Evolutionary conservation across 2,329 filamentous ascomycete genomes (phyloP).

Genomic region (Alternaria arborescens): DNA sequence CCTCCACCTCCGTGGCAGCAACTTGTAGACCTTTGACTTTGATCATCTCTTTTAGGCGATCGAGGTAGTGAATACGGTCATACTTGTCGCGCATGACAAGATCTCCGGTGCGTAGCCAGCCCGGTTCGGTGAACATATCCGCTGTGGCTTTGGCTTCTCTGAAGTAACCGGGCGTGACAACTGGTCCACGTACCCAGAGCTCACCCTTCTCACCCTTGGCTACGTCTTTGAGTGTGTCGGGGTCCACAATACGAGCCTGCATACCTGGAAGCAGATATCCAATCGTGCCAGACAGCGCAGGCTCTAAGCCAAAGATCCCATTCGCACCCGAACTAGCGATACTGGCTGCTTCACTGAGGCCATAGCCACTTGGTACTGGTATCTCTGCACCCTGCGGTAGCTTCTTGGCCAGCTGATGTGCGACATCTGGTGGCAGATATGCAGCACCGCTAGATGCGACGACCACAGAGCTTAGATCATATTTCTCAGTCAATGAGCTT

Average conservation of each 20-base stretch:
- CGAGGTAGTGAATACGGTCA: constrained; percentile 43
- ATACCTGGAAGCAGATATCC: constrained; percentile 43
- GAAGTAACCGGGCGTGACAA: constrained; percentile 45
- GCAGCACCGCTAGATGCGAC: constrained; percentile 37
- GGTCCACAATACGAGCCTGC: constrained; percentile 39
- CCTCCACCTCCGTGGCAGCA: constrained; percentile 60
- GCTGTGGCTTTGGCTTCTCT: constrained; percentile 38
- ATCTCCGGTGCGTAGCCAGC: constrained; percentile 42
- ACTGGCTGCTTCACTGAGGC: constrained; percentile 40
- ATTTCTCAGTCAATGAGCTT: constrained; percentile 36
- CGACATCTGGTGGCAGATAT: constrained; percentile 42
- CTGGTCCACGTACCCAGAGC: constrained; percentile 38
- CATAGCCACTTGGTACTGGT: constrained; percentile 41
- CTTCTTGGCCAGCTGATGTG: constrained; percentile 38
- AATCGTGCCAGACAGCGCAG: constrained; percentile 34
- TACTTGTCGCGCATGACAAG: constrained; percentile 37
- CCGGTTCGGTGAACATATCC: constrained; percentile 39
- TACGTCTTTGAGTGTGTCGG: constrained; percentile 37
- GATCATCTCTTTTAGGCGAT: constrained; percentile 56
- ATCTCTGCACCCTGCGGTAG: constrained; percentile 34
- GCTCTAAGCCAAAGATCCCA: constrained; percentile 38
- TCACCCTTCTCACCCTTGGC: constrained; percentile 36
- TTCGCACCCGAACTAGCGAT: constrained; percentile 35
- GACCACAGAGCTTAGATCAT: constrained; percentile 37
- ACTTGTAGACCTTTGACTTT: constrained; percentile 61